Evolutionary conservation across 2,329 filamentous ascomycete species (phyloP).

Genomic region (Ophiostoma perfectum): DNA sequence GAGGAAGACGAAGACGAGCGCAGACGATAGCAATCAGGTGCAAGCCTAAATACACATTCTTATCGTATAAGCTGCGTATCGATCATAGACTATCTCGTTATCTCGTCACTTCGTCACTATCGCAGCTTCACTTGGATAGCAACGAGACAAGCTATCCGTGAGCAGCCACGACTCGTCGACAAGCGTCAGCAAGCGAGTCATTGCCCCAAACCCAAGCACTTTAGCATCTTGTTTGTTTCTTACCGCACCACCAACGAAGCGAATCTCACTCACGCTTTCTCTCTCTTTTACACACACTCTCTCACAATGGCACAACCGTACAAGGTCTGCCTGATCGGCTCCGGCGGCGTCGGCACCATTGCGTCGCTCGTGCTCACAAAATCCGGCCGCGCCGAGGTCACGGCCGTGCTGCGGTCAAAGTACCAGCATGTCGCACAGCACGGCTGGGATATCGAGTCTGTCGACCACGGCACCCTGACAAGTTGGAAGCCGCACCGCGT

Average conservation of each 20-base stretch:
- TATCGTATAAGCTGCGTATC: slow-evolving; percentile 1
- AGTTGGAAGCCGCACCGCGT: slow-evolving; percentile 23
- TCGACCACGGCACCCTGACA: slow-evolving; percentile 23
- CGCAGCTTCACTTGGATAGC: not conserved
- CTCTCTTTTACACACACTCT: too few species aligned
- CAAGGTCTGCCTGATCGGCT: slow-evolving; percentile 24
- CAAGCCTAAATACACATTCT: not conserved
- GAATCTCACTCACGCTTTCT: too few species aligned
- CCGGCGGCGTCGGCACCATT: slow-evolving; percentile 25
- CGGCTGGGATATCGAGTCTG: slow-evolving; percentile 25
- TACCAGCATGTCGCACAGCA: slow-evolving; percentile 22
- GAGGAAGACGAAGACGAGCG: not conserved
- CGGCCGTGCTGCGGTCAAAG: slow-evolving; percentile 24
- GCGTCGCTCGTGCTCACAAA: slow-evolving; percentile 25
- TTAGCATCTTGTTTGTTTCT: too few species aligned
- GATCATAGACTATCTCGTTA: not conserved
- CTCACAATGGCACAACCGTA: not conserved
- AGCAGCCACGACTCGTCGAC: not conserved
- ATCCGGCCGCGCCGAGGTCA: slow-evolving; percentile 23
- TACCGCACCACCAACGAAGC: too few species aligned
- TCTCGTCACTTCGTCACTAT: not conserved
- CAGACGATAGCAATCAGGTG: not conserved
- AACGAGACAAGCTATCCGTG: not conserved
- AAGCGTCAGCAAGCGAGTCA: too few species aligned
- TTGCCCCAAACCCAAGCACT: too few species aligned